phyloP scores from a whole-genome alignment of 371 early-diverging fungal genomes.

The Mortierella sp. region DNA sequence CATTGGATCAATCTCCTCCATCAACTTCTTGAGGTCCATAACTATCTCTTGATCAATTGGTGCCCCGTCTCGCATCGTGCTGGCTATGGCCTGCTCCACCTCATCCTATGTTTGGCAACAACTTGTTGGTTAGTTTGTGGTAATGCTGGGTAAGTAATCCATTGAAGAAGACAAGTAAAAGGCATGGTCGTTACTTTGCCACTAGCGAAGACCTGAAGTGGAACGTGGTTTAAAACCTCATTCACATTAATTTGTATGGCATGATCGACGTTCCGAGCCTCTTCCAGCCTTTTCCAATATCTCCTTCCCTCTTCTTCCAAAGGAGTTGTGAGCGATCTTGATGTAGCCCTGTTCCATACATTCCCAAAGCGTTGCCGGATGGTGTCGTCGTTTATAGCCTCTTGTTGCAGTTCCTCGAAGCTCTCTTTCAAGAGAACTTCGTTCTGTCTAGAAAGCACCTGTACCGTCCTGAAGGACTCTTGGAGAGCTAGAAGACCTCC shows the following conservation, averaged over 20 bases:
- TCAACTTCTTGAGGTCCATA: constrained; percentile 59
- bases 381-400: constrained; percentile 76
- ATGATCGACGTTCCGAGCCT: constrained; percentile 75
- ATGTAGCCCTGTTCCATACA: constrained; percentile 72
- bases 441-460: constrained; percentile 62
- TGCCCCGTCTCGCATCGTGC: constrained; percentile 50
- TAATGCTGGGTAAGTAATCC: background rate
- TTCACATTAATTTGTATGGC: constrained; percentile 73
- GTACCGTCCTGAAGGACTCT: constrained; percentile 70
- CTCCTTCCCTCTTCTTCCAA: constrained; percentile 68
- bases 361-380: constrained; percentile 63
- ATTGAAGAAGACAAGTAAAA: background rate
- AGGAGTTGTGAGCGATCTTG: constrained; percentile 66
- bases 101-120: constrained; percentile 38
- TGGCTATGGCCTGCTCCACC: constrained; percentile 63
- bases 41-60: constrained; percentile 62
- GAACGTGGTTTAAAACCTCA: constrained; percentile 59
- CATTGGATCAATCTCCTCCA: constrained; percentile 61
- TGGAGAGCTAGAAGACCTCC: constrained; percentile 75
- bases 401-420: constrained; percentile 74
- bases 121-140: no score
- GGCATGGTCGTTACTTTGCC: constrained; percentile 34
- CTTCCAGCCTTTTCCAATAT: constrained; percentile 71
- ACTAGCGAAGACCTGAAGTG: constrained; percentile 65
- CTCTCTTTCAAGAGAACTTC: constrained; percentile 68